These are phyloP conservation scores for Tricholoma furcatifolium DNA, from an alignment of 768 basidiomycete species.

Conservation along the genomic window DNA sequence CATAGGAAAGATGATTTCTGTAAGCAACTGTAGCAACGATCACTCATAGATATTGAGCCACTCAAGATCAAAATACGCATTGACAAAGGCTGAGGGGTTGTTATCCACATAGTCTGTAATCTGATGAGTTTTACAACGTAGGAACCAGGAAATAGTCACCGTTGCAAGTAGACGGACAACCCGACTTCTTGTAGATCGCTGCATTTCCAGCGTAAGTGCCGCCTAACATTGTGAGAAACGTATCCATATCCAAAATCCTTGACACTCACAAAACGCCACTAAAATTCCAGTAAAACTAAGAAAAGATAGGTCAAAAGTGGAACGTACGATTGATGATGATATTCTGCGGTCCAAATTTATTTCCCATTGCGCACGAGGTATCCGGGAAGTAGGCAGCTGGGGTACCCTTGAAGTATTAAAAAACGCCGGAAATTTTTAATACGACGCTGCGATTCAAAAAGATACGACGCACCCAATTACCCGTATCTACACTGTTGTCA, in stretches of 20 bases:
- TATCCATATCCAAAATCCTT: background rate
- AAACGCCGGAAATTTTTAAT: background rate
- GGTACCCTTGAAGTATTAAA: constrained; percentile 42
- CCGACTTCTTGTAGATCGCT: constrained; percentile 38
- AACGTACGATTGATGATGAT: constrained; percentile 61
- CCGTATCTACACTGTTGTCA: constrained; percentile 42
- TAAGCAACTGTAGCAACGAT: too few species aligned
- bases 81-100: too few species aligned
- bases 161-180: constrained; percentile 53
- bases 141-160: constrained; percentile 37
- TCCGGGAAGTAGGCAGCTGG: constrained; percentile 64
- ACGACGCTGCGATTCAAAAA: background rate
- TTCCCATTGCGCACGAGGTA: constrained; percentile 53
- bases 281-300: too few species aligned
- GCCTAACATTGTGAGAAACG: constrained; percentile 30
- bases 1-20: too few species aligned
- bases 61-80: constrained; percentile 75
- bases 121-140: background rate
- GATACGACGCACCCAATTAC: constrained; percentile 44
- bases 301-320: too few species aligned
- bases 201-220: constrained; percentile 56
- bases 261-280: constrained; percentile 60
- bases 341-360: constrained; percentile 54
- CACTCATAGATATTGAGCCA: constrained; percentile 46
- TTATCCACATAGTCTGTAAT: constrained; percentile 58